phyloP scores from a whole-genome alignment of 2,329 filamentous ascomycete genomes.

The Calycina herbarum region DNA sequence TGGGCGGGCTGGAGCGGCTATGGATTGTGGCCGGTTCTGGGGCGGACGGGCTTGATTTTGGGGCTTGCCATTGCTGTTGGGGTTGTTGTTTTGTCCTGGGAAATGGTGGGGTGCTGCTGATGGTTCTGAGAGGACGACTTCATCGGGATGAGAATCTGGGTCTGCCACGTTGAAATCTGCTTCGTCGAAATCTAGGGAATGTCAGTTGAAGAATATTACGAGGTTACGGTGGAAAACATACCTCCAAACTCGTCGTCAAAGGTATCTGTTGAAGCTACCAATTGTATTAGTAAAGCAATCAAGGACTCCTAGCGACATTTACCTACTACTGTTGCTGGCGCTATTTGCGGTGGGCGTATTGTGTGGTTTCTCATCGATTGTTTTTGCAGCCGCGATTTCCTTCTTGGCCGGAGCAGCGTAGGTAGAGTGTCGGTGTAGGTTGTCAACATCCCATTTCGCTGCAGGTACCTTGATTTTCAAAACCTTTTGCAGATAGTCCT shows the following conservation, averaged over 20 bases:
- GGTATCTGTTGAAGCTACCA: constrained; percentile 40
- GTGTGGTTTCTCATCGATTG: constrained; percentile 28
- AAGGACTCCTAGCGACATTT: neutral
- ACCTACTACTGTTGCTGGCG: neutral
- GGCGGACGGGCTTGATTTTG: constrained; percentile 36
- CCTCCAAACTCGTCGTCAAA: constrained; percentile 57
- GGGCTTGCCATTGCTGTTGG: constrained; percentile 16
- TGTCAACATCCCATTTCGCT: constrained; percentile 74
- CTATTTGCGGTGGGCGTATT: neutral
- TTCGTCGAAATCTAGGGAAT: constrained; percentile 67
- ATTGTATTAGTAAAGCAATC: constrained; percentile 29
- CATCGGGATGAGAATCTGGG: constrained; percentile 70
- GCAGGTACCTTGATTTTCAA: constrained; percentile 82
- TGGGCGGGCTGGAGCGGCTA: constrained; percentile 32
- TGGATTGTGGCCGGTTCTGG: constrained; percentile 29
- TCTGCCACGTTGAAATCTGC: constrained; percentile 70
- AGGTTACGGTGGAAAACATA: constrained; percentile 34
- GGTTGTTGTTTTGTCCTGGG: constrained; percentile 24
- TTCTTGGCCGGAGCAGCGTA: constrained; percentile 42
- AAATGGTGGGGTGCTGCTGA: constrained; percentile 25
- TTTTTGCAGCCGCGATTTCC: constrained; percentile 35
- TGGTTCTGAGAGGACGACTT: constrained; percentile 59
- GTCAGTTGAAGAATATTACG: constrained; percentile 40
- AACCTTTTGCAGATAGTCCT: constrained; percentile 88
- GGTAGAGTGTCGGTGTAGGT: constrained; percentile 78